Percentiles rank a stretch among this genome's conserved stretches.
Evolutionary conservation across 2,329 filamentous ascomycete species (phyloP).

Genomic region (Thelonectria discophora): DNA sequence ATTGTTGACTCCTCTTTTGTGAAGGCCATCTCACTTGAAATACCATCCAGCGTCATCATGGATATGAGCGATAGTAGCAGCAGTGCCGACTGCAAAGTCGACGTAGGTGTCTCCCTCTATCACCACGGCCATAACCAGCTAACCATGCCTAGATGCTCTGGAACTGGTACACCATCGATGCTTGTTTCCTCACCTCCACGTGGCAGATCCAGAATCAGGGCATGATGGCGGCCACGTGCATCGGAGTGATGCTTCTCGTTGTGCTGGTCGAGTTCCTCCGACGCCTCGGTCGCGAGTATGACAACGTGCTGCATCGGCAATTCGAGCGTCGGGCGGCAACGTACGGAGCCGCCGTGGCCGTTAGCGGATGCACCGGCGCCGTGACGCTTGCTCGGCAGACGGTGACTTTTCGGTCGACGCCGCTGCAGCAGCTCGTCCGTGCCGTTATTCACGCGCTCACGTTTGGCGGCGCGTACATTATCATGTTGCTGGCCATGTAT

Average conservation of each 20-base stretch:
- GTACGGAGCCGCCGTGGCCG: constrained; percentile 35
- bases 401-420: constrained; percentile 61
- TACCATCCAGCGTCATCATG: constrained; percentile 37
- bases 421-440: constrained; percentile 71
- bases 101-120: constrained; percentile 35
- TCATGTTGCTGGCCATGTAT: constrained; percentile 75
- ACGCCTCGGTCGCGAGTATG: constrained; percentile 76
- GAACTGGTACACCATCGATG: constrained; percentile 79
- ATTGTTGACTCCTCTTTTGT: neutral
- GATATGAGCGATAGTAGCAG: constrained; percentile 32
- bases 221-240: constrained; percentile 82
- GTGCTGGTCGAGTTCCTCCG: constrained; percentile 76
- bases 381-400: constrained; percentile 36
- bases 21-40: neutral
- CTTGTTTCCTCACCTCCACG: constrained; percentile 73
- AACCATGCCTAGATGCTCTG: constrained; percentile 70
- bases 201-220: constrained; percentile 77
- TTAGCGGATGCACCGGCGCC: constrained; percentile 34
- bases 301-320: constrained; percentile 68
- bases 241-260: constrained; percentile 77
- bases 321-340: constrained; percentile 48
- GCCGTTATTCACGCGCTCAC: constrained; percentile 73
- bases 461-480: constrained; percentile 78
- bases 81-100: constrained; percentile 45
- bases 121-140: neutral